Conservation (phyloP, 78 protist species). For the Dictyostelium firmibasis region DNA sequence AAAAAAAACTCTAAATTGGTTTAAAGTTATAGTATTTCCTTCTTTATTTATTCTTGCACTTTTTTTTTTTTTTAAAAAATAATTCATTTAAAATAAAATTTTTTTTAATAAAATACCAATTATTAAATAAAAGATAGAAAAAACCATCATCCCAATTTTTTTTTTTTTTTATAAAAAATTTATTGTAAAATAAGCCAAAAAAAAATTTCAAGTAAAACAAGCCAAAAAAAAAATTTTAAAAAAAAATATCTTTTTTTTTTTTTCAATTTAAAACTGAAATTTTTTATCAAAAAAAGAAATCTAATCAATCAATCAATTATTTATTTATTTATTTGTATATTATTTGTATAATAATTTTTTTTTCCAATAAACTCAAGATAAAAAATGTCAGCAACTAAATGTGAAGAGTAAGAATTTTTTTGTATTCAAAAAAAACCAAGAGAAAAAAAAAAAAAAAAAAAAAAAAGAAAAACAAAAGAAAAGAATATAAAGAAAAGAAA, state of each 20-base stretch:
- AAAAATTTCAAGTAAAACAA: not conserved
- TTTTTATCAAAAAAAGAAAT: not conserved
- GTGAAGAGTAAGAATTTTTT: constrained; percentile 41
- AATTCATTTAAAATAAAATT: too few relatives aligned
- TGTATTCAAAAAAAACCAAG: too few relatives aligned
- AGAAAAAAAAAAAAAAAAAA: not conserved
- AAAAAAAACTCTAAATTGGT: too few relatives aligned
- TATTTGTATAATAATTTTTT: too few relatives aligned
- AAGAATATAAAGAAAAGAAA: not conserved
- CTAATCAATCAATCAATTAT: not conserved
- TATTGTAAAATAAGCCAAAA: not conserved
- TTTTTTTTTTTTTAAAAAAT: too few relatives aligned
- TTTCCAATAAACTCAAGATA: too few relatives aligned
- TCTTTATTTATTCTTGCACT: too few relatives aligned
- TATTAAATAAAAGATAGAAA: not conserved
- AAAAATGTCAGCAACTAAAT: constrained; percentile 49
- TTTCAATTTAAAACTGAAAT: not conserved
- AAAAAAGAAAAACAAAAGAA: not conserved
- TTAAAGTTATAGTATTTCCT: too few relatives aligned
- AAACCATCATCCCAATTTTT: not conserved
- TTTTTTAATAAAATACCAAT: too few relatives aligned
- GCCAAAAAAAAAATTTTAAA: not conserved
- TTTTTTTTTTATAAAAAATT: not conserved
- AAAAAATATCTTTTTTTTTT: not conserved
- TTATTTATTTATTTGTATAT: constrained; percentile 21